A percentile compares a stretch with the other conserved stretches of the same genome.
Conservation (phyloP, 2,329 filamentous ascomycete species). For the Thelonectria rubi region DNA sequence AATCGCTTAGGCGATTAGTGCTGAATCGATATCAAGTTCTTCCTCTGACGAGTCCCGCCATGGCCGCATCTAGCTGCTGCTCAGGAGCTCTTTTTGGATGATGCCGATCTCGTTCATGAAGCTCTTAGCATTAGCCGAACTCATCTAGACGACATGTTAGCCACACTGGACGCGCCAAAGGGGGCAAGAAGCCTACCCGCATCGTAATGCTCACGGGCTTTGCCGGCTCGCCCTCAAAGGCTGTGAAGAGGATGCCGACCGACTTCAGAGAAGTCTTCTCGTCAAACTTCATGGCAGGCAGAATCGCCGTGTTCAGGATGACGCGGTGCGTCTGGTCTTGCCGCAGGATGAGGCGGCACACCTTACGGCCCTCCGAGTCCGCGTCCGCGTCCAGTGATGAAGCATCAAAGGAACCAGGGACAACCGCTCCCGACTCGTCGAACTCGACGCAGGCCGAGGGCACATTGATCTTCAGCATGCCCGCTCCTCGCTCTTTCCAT, state of each 20-base stretch:
- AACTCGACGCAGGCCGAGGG: constrained; percentile 65
- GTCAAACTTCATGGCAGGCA: constrained; percentile 81
- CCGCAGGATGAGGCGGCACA: constrained; percentile 84
- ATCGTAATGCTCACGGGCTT: constrained; percentile 68
- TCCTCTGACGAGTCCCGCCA: constrained; percentile 21
- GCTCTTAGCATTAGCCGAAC: constrained; percentile 60
- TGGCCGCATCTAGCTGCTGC: constrained; percentile 44
- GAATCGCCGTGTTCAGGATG: constrained; percentile 84
- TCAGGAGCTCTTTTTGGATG: constrained; percentile 61
- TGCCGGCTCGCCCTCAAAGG: constrained; percentile 64
- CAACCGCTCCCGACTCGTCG: constrained; percentile 59
- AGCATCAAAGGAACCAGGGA: constrained; percentile 64
- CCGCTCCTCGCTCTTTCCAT: constrained; percentile 91
- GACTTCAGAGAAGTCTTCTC: constrained; percentile 78
- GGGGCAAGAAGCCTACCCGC: constrained; percentile 57
- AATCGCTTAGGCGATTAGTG: constrained; percentile 10
- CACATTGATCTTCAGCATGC: constrained; percentile 86
- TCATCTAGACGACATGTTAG: constrained; percentile 55
- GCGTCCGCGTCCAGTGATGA: constrained; percentile 60
- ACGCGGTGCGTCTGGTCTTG: constrained; percentile 90
- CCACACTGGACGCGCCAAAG: not conserved
- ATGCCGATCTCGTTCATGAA: constrained; percentile 60
- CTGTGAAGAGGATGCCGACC: constrained; percentile 73
- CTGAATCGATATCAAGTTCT: constrained; percentile 23
- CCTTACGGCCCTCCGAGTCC: constrained; percentile 50